Evolutionary conservation across 2,329 filamentous ascomycete genomes (phyloP).

Genomic region (Fragosphaeria purpurea): DNA sequence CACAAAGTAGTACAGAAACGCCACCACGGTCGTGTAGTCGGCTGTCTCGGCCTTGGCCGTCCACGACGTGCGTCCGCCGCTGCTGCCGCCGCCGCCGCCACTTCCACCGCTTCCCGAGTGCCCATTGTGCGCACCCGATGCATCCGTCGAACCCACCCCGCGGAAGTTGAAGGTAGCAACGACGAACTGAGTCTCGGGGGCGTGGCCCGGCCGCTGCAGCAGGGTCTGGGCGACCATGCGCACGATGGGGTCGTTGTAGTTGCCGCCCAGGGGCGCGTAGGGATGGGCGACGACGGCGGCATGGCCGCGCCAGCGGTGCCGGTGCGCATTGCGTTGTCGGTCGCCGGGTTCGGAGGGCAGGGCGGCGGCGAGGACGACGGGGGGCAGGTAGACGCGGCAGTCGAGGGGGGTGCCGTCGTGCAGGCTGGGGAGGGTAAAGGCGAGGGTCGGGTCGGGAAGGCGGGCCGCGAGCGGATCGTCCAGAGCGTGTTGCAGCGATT

Average conservation of each 20-base stretch:
- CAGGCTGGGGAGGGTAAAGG: constrained; percentile 74
- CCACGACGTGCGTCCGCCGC: constrained; percentile 71
- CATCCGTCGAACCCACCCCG: too few species aligned
- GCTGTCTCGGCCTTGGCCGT: constrained; percentile 67
- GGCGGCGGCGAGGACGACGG: constrained; percentile 26
- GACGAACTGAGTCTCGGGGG: constrained; percentile 49
- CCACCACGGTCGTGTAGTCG: constrained; percentile 77
- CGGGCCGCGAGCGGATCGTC: not conserved
- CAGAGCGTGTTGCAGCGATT: too few species aligned
- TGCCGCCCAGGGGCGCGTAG: constrained; percentile 79
- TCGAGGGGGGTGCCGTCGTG: constrained; percentile 67
- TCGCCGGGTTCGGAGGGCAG: constrained; percentile 13
- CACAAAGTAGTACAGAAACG: constrained; percentile 67
- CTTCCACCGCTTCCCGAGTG: too few species aligned
- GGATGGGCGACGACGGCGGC: constrained; percentile 72
- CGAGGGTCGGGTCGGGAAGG: constrained; percentile 48
- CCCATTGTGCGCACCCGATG: too few species aligned
- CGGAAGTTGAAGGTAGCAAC: constrained; percentile 90
- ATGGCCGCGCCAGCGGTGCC: constrained; percentile 35
- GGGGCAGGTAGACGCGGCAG: constrained; percentile 73
- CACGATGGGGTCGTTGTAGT: constrained; percentile 73
- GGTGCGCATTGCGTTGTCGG: constrained; percentile 6
- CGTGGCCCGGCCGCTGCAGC: constrained; percentile 30
- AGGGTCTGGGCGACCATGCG: constrained; percentile 54
- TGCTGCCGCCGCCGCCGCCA: too few species aligned